Percentiles rank a stretch among this genome's conserved stretches.
Evolutionary conservation across 2,329 filamentous ascomycete species (phyloP).

Genomic region (Clonostachys rhizophaga): DNA sequence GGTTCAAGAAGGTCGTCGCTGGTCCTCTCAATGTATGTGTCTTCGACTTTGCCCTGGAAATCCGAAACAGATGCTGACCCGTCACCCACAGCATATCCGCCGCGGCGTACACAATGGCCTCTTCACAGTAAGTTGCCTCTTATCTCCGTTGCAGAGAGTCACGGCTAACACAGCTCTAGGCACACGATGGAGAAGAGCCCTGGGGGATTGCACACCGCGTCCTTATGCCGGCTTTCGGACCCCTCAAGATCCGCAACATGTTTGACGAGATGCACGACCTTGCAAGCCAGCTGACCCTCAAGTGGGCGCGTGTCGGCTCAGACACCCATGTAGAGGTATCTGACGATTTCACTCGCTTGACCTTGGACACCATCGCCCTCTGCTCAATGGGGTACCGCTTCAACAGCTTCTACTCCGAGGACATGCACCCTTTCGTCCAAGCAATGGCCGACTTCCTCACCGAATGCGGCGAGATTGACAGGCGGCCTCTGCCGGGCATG

Average conservation of each 20-base stretch:
- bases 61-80: conserved; percentile 32
- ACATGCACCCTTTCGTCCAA: conserved; percentile 64
- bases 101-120: conserved; percentile 60
- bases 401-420: conserved; percentile 68
- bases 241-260: conserved; percentile 62
- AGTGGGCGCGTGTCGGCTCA: conserved; percentile 64
- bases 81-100: conserved; percentile 37
- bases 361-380: conserved; percentile 67
- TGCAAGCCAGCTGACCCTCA: conserved; percentile 59
- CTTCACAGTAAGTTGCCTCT: conserved; percentile 41
- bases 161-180: background rate
- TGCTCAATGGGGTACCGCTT: conserved; percentile 68
- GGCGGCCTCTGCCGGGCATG: background rate
- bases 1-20: conserved; percentile 56
- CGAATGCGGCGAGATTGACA: conserved; percentile 42
- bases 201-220: conserved; percentile 65
- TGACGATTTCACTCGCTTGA: conserved; percentile 68
- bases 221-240: conserved; percentile 66
- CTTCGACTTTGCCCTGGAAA: background rate
- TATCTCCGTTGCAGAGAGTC: background rate
- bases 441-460: conserved; percentile 56
- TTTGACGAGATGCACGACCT: conserved; percentile 66
- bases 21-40: conserved; percentile 33
- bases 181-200: conserved; percentile 22
- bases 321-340: conserved; percentile 51